Evolutionary conservation across 2,329 filamentous ascomycete genomes (phyloP).

Genomic region (Didymella lethalis): DNA sequence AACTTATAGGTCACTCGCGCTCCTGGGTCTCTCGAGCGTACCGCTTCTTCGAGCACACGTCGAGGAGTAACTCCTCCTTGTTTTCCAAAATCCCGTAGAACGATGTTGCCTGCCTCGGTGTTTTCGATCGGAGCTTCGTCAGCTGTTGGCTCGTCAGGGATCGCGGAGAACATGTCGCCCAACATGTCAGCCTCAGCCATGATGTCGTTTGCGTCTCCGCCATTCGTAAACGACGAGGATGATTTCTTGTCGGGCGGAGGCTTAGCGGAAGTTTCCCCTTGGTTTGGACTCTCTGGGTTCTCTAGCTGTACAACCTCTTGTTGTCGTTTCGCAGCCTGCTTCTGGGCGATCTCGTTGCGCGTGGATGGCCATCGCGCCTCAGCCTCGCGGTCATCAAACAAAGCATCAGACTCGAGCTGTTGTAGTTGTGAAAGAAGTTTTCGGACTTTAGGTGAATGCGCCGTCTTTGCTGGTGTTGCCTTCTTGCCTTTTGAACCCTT

Average conservation of each 20-base stretch:
- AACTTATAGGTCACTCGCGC: conserved; percentile 72
- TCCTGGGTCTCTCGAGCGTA: conserved; percentile 77
- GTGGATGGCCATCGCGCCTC: conserved; percentile 56
- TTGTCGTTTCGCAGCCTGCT: conserved; percentile 43
- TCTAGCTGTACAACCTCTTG: conserved; percentile 7
- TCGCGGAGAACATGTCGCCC: conserved; percentile 64
- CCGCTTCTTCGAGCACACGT: conserved; percentile 84
- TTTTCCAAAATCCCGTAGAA: conserved; percentile 84
- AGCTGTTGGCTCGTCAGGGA: conserved; percentile 55
- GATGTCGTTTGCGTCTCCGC: conserved; percentile 15
- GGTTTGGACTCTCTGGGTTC: not conserved
- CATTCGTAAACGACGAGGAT: not conserved
- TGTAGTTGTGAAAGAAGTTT: conserved; percentile 77
- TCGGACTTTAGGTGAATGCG: conserved; percentile 59
- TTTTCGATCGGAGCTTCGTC: conserved; percentile 24
- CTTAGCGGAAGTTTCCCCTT: not conserved
- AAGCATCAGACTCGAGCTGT: conserved; percentile 71
- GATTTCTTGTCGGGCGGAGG: conserved; percentile 2
- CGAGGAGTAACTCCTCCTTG: conserved; percentile 78
- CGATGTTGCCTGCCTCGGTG: conserved; percentile 61
- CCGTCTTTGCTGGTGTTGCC: conserved; percentile 26
- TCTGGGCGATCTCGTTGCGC: conserved; percentile 54
- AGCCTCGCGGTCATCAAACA: conserved; percentile 59
- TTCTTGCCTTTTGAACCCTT: conserved; percentile 35
- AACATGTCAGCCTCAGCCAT: conserved; percentile 63